Evolutionary conservation across 83 land plant species (phyloP).

Genomic region (Larix sibirica): DNA sequence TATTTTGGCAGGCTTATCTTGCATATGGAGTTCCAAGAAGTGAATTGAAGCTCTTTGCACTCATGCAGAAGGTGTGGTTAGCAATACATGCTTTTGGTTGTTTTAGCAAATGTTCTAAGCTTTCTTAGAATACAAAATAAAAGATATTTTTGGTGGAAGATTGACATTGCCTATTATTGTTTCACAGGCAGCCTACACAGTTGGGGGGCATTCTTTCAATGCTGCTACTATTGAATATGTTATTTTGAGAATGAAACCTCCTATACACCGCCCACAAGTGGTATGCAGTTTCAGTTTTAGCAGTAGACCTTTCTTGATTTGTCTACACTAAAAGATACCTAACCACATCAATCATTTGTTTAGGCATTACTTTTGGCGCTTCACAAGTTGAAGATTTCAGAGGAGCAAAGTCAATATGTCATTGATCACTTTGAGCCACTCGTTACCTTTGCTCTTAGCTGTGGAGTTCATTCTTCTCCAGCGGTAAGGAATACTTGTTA

Average conservation of each 20-base stretch:
- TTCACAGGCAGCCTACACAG: constrained; percentile 79
- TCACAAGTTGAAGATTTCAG: constrained; percentile 68
- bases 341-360: not conserved
- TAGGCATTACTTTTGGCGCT: constrained; percentile 50
- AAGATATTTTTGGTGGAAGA: not conserved
- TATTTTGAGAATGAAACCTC: constrained; percentile 78
- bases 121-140: not conserved
- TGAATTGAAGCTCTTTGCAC: constrained; percentile 78
- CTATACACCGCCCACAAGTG: constrained; percentile 83
- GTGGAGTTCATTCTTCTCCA: constrained; percentile 83
- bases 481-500: constrained; percentile 42
- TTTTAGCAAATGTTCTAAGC: not conserved
- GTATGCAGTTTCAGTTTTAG: constrained; percentile 38
- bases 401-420: constrained; percentile 66
- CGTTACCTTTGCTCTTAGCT: constrained; percentile 71
- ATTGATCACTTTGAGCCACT: constrained; percentile 68
- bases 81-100: not conserved
- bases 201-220: constrained; percentile 85
- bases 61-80: constrained; percentile 83
- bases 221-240: constrained; percentile 80
- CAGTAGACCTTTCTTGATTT: not conserved
- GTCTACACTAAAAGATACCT: not conserved
- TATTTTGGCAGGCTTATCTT: constrained; percentile 70
- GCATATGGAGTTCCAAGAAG: constrained; percentile 92
- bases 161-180: not conserved